These are phyloP conservation scores for Phoma sp. DNA, from an alignment of 2,329 filamentous ascomycete species.

Conservation along the genomic window DNA sequence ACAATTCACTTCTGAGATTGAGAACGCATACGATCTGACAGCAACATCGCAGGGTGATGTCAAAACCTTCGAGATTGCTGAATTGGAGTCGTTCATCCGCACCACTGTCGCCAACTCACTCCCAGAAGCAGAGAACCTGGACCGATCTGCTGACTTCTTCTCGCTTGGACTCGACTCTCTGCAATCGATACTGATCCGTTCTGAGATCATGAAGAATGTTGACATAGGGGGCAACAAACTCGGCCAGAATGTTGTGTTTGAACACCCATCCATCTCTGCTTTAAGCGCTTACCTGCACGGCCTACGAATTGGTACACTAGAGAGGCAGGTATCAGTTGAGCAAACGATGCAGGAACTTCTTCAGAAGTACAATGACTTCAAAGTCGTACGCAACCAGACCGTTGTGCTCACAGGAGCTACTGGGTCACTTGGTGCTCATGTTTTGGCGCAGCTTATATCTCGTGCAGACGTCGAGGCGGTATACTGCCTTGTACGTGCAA, in stretches of 20 bases:
- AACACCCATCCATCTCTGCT: conserved; percentile 57
- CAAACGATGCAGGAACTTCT: conserved; percentile 56
- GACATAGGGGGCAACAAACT: conserved; percentile 54
- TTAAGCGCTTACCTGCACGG: conserved; percentile 55
- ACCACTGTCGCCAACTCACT: conserved; percentile 21
- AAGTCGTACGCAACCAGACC: conserved; percentile 16
- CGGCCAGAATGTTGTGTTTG: conserved; percentile 65
- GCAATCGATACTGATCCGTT: conserved; percentile 62
- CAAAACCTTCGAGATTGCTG: conserved; percentile 30
- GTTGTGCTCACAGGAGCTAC: conserved; percentile 67
- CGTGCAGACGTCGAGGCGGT: conserved; percentile 47
- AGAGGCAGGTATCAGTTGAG: conserved; percentile 43
- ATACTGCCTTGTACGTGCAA: conserved; percentile 61
- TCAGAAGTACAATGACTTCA: conserved; percentile 51
- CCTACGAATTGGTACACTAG: conserved; percentile 48
- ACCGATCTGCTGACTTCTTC: conserved; percentile 63
- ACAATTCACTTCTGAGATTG: conserved; percentile 56
- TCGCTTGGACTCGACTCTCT: conserved; percentile 63
- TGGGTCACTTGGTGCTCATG: conserved; percentile 68
- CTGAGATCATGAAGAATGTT: conserved; percentile 57
- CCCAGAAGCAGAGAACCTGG: conserved; percentile 16
- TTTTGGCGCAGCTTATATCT: conserved; percentile 51
- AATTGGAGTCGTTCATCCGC: conserved; percentile 36
- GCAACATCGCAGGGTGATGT: conserved; percentile 16
- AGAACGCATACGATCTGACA: conserved; percentile 49